A percentile compares a stretch with the other conserved stretches of the same genome.
These are phyloP conservation scores for Piloderma croceum DNA, from an alignment of 768 basidiomycete genomes.

Conservation along the genomic window DNA sequence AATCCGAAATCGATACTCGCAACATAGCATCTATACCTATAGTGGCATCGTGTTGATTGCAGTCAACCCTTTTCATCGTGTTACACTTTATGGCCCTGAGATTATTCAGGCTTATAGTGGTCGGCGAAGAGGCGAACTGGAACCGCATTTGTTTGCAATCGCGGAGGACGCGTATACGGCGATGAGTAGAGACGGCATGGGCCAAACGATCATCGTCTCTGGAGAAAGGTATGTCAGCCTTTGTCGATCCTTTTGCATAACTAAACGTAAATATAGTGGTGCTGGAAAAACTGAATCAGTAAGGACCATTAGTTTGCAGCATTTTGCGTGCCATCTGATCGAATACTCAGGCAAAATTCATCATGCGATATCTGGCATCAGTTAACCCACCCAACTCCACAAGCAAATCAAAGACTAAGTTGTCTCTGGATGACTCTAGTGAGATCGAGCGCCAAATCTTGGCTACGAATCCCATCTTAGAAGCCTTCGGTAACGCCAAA, in stretches of 20 bases:
- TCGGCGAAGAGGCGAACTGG: slow-evolving; percentile 86
- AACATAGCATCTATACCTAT: slow-evolving; percentile 98
- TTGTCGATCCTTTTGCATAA: slow-evolving; percentile 7
- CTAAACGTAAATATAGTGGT: slow-evolving; percentile 53
- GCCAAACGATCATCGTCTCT: slow-evolving; percentile 98
- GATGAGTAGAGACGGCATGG: slow-evolving; percentile 89
- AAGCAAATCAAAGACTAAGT: slow-evolving; percentile 60
- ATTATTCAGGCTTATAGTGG: slow-evolving; percentile 97
- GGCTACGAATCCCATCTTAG: slow-evolving; percentile 98
- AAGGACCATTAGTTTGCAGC: slow-evolving; percentile 20
- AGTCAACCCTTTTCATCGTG: slow-evolving; percentile 96
- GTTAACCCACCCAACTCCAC: slow-evolving; percentile 78
- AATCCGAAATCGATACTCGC: slow-evolving; percentile 92
- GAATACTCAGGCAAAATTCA: slow-evolving; percentile 82
- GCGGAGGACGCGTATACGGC: slow-evolving; percentile 98
- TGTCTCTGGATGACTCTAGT: slow-evolving; percentile 77
- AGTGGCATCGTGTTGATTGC: slow-evolving; percentile 98
- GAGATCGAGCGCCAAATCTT: slow-evolving; percentile 97
- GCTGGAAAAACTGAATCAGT: slow-evolving; percentile 99
- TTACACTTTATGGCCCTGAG: slow-evolving; percentile 94
- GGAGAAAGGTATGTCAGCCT: slow-evolving; percentile 76
- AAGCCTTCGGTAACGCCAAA: slow-evolving; percentile 99
- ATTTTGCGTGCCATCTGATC: slow-evolving; percentile 4
- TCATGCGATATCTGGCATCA: slow-evolving; percentile 98
- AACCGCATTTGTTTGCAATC: slow-evolving; percentile 97